Conservation (phyloP, 1,139 yeast species). For the Debaryomyces fabryi region DNA sequence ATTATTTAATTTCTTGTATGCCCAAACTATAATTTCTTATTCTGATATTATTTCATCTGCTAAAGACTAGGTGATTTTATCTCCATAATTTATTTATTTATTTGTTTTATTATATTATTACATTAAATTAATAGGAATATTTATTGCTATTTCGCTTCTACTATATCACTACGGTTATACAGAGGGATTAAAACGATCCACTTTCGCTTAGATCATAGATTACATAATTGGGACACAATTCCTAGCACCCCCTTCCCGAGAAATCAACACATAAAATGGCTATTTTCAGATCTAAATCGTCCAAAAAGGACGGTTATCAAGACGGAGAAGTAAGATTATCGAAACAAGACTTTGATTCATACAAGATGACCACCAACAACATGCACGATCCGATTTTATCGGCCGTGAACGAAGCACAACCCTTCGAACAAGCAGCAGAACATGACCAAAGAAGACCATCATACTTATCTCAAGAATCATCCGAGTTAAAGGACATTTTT, state of each 20-base stretch:
- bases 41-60: not conserved
- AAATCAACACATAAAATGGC: conserved; percentile 29
- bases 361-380: conserved; percentile 57
- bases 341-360: conserved; percentile 27
- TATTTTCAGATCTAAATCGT: conserved; percentile 42
- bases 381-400: conserved; percentile 87
- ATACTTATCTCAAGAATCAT: conserved; percentile 40
- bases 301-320: conserved; percentile 11
- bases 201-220: conserved; percentile 5
- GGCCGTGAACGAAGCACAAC: conserved; percentile 95
- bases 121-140: not conserved
- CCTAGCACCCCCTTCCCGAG: not conserved
- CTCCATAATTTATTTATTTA: not conserved
- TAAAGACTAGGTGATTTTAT: not conserved
- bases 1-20: not conserved
- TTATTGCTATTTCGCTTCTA: not conserved
- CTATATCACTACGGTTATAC: not conserved
- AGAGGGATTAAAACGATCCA: not conserved
- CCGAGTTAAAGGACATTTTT: conserved; percentile 71
- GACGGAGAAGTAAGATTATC: conserved; percentile 40
- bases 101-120: not conserved
- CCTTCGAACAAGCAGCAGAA: conserved; percentile 78
- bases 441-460: conserved; percentile 38
- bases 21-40: not conserved
- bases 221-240: conserved; percentile 4